Base-by-base conservation (phyloP, 805 yeast genomes). In the Candida silvatica region DNA sequence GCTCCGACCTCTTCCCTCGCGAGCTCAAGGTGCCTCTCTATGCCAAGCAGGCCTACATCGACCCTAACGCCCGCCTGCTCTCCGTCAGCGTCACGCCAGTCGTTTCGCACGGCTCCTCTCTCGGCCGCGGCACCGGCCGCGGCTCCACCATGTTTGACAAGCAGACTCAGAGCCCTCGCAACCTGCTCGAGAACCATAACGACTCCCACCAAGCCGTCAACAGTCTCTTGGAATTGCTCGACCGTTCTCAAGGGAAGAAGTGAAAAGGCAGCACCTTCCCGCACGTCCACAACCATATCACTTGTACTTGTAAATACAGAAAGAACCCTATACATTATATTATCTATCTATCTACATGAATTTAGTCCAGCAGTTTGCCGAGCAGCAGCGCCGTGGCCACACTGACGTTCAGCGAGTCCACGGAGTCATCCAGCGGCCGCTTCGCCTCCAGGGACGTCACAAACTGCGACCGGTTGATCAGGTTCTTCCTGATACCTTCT, bases 401-500 rank as follows among this genome's bases (percentile, higher is more conserved):
- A 51, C 92, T 83, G 22, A 85, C 97, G 51, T 87, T 87, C 49
- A 87, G 61, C 20, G 94, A 82, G 51, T 86, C 95, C 26, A 87
- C 77, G 27, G 59, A 50, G 3, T 40, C 46, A 41, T 56, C 59
- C 9, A 51, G 29, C 3, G 38, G 47, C 33, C 58, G 47, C 20
- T 38, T 42, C 30, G 49, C 43, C 6, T 54, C 58, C 31, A 72
- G 49, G 1, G 64, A 62, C 12, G 70, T 71, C 33, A 69, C 52
- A 41, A 48, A 64, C 37, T 80, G 82, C 34, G 84, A 72, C 45
- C 74, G 62, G 35, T 73, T 59, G 40, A 73, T 61, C 44, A 87
- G 48, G 31, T 74, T 70, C 6, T 79, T 79, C 35, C 95, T 65
- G 18, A 87, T 74, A 25, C 97, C 97, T 5, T 64, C 65, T 7